Evolutionary conservation across 2,329 filamentous ascomycete species (phyloP), one percentile per base, ranked within the genome.

Genomic region (Stagonosporopsis tanaceti): DNA sequence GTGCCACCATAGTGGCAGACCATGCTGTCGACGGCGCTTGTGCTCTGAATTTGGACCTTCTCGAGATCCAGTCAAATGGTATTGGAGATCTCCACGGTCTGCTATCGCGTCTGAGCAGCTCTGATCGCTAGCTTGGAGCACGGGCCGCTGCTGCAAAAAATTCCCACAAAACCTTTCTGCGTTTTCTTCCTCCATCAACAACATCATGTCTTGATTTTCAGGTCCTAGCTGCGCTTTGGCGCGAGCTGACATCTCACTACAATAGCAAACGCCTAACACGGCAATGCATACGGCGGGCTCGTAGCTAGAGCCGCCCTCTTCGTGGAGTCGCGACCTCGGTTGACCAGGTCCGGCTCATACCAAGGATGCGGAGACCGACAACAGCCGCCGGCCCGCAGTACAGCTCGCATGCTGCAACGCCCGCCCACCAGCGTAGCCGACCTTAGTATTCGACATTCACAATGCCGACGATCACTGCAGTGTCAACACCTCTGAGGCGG

Each of bases 331-430:
- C 57, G 67, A 75, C 73, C 73, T 75, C 73, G 73, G 73, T 62
- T 75, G 69, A 71, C 40, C 45, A 39, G 20, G 14, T 17, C 20
- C 37, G 37, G 37, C 37, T 39, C 5, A 46, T 63, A 44, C 61
- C 66, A 65, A 62, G 59, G 59, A 52, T 69, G 67, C 66, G 71
- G 70, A 72, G 71, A 68, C 67, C 67, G 63, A 62, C 59, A 64
- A 63, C 68, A 74, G 67, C 69, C 67, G 65, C 62, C 30, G 44
- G 12, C 30, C 58, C 58, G 55, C 64, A 50, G 64, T 42, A 50
- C 58, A 62, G 58, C 59, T 63, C 57, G 52, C 50, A 53, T 57
- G 52, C 32, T 34, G n/a, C 59, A 59, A 61, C 61, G 59, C 52
- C 28, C 47, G 52, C 57, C 57, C 32, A 42, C 53, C 44, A 58